A percentile compares a stretch with the other conserved stretches of the same genome.
These are phyloP conservation scores for Penicillium occitanis DNA, from an alignment of 2,329 filamentous ascomycete species.

Conservation along the genomic window DNA sequence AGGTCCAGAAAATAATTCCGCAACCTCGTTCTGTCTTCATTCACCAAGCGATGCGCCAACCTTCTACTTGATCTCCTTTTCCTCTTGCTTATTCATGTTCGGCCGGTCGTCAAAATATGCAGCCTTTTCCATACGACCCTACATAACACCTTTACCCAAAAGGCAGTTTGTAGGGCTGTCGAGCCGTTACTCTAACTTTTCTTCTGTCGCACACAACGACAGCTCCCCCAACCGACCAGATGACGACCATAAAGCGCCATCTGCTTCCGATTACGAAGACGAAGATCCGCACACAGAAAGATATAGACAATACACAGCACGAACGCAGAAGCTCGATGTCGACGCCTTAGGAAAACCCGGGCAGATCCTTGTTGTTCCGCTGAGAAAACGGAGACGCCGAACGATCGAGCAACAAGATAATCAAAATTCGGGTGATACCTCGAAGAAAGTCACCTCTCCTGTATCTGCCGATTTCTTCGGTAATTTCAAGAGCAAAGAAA, in stretches of 20 bases:
- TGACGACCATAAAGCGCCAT: not conserved
- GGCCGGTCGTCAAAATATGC: constrained; percentile 21
- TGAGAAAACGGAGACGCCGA: constrained; percentile 27
- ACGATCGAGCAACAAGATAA: constrained; percentile 12
- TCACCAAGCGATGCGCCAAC: not conserved
- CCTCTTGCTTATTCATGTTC: constrained; percentile 18
- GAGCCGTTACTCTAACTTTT: constrained; percentile 13
- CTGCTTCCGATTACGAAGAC: constrained; percentile 1
- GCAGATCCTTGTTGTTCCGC: constrained; percentile 38
- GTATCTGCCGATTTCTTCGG: constrained; percentile 26
- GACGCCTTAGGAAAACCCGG: constrained; percentile 39
- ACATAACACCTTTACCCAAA: constrained; percentile 15
- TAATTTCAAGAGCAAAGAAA: constrained; percentile 22
- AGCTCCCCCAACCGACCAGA: not conserved
- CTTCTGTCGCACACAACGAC: constrained; percentile 9
- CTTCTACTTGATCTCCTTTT: not conserved
- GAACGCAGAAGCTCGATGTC: constrained; percentile 31
- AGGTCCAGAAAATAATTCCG: constrained; percentile 3
- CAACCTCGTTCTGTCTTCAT: not conserved
- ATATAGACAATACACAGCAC: constrained; percentile 2
- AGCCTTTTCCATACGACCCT: constrained; percentile 16
- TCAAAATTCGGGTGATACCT: constrained; percentile 20
- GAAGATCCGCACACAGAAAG: constrained; percentile 5
- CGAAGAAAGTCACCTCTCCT: constrained; percentile 7
- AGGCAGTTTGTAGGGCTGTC: constrained; percentile 16